Conservation (phyloP, 2,329 filamentous ascomycete genomes). For the Verticillium dahliae region DNA sequence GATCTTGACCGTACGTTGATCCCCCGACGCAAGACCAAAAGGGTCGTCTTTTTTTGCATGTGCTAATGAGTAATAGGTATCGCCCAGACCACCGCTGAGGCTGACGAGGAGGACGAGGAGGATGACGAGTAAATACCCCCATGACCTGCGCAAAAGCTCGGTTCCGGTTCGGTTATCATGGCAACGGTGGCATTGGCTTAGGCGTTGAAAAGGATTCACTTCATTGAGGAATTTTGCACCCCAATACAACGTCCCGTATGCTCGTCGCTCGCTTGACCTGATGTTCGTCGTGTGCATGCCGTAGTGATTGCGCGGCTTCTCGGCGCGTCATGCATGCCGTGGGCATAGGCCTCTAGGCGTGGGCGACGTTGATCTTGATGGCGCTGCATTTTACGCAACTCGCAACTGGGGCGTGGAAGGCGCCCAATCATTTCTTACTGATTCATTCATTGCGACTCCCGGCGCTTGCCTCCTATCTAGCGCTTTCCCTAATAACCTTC, state of each 20-base stretch:
- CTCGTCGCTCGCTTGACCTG: neutral
- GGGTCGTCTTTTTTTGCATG: too few species aligned
- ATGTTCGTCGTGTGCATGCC: neutral
- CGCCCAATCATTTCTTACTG: too few species aligned
- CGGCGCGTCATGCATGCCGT: too few species aligned
- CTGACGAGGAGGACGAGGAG: slow-evolving; percentile 60
- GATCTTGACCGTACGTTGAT: slow-evolving; percentile 77
- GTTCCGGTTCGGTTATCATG: slow-evolving; percentile 1
- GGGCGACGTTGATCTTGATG: too few species aligned
- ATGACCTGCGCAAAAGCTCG: neutral
- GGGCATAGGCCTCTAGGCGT: too few species aligned
- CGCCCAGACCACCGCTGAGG: slow-evolving; percentile 72
- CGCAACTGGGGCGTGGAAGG: too few species aligned
- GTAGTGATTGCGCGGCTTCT: neutral
- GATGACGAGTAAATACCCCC: slow-evolving; percentile 54
- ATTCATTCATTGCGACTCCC: too few species aligned
- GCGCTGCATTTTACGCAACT: too few species aligned
- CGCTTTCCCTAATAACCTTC: too few species aligned
- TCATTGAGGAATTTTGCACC: slow-evolving; percentile 2
- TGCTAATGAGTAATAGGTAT: slow-evolving; percentile 45
- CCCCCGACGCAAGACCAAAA: too few species aligned
- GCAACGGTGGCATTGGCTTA: slow-evolving; percentile 5
- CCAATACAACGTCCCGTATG: slow-evolving; percentile 4
- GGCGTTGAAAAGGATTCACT: slow-evolving; percentile 8
- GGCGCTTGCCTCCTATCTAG: too few species aligned